A percentile compares a stretch with the other conserved stretches of the same genome.
Conservation (phyloP, 495 filamentous ascomycete genomes). For the Neurospora sp. region DNA sequence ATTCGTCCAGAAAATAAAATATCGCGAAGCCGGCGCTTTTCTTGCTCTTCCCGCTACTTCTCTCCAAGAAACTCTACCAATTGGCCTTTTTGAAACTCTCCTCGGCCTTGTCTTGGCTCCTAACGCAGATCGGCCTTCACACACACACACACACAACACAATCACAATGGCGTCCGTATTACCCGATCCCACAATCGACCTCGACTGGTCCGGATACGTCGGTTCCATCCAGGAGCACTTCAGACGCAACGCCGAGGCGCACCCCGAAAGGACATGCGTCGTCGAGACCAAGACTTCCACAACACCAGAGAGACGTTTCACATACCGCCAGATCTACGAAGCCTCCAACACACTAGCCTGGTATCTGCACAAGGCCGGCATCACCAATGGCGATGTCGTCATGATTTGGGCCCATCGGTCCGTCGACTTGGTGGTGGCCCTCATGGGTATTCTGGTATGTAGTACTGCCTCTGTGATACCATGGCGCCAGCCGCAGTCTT, state of each 20-base stretch:
- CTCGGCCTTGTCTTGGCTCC: neutral
- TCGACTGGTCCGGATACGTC: slow-evolving; percentile 74
- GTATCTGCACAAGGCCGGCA: slow-evolving; percentile 61
- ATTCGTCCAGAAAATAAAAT: neutral
- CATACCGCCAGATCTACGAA: slow-evolving; percentile 81
- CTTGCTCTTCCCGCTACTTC: neutral
- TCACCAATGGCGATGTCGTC: slow-evolving; percentile 75
- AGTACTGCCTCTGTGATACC: neutral
- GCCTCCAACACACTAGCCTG: slow-evolving; percentile 73
- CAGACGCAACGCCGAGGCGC: slow-evolving; percentile 52
- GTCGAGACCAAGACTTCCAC: slow-evolving; percentile 64
- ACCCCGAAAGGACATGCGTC: slow-evolving; percentile 74
- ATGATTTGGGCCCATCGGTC: slow-evolving; percentile 85
- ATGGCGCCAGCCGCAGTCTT: neutral
- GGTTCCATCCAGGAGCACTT: slow-evolving; percentile 42
- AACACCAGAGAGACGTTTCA: slow-evolving; percentile 57
- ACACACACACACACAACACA: neutral
- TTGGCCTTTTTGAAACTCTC: neutral
- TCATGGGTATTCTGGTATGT: slow-evolving; percentile 49
- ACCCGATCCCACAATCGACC: slow-evolving; percentile 66
- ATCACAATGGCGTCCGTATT: slow-evolving; percentile 16
- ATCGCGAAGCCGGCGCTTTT: neutral
- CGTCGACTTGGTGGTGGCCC: slow-evolving; percentile 59
- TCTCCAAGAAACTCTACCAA: neutral
- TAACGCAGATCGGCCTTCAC: neutral